Percentiles rank a stretch among this genome's conserved stretches.
Evolutionary conservation across 116 monocot species (phyloP).

Genomic region (Zostera marina): DNA sequence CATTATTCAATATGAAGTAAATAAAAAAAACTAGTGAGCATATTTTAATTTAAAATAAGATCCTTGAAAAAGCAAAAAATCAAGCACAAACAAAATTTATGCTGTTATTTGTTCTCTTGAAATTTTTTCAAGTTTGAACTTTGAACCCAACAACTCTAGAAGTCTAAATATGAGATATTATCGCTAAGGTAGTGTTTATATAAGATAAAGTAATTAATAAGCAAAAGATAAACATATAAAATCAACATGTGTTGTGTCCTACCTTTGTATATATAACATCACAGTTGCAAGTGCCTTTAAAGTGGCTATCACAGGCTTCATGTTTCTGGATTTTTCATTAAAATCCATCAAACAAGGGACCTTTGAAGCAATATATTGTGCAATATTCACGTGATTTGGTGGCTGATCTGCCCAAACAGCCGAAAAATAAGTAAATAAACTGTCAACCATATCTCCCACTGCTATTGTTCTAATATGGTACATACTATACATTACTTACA

Average conservation of each 20-base stretch:
- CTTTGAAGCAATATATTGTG: slow-evolving; percentile 67
- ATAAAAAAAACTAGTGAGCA: neutral
- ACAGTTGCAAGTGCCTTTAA: slow-evolving; percentile 66
- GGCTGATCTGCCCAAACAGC: slow-evolving; percentile 43
- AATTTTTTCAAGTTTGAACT: no score
- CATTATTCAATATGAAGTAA: neutral
- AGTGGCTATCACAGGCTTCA: slow-evolving; percentile 28
- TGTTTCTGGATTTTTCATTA: slow-evolving; percentile 31
- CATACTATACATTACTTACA: slow-evolving; percentile 34
- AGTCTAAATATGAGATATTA: no score
- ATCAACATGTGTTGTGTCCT: neutral
- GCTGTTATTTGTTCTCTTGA: no score
- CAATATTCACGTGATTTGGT: slow-evolving; percentile 60
- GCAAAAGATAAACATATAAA: neutral
- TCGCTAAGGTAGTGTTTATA: neutral
- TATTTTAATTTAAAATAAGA: neutral
- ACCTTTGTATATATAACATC: slow-evolving; percentile 77
- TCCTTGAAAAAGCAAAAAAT: no score
- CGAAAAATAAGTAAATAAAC: neutral
- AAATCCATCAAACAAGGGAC: slow-evolving; percentile 74
- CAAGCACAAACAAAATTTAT: no score
- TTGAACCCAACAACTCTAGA: no score
- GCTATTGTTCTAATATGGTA: neutral
- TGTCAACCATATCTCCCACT: neutral
- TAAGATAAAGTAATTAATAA: neutral